These are phyloP conservation scores for Sphagnurus paluster DNA, from an alignment of 1,284 basidiomycete genomes.

Conservation along the genomic window DNA sequence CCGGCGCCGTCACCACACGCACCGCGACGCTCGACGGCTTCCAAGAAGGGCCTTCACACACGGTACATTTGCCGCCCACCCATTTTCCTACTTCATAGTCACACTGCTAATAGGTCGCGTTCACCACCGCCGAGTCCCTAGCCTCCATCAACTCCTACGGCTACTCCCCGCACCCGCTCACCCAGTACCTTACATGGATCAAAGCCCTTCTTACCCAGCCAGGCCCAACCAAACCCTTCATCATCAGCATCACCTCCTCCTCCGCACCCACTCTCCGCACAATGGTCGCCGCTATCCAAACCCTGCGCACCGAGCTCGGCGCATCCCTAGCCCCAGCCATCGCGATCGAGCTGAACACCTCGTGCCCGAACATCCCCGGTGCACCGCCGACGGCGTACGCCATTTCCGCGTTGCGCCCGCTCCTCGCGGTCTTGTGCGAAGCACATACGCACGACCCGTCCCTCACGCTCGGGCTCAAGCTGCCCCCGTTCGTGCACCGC, in stretches of 20 bases:
- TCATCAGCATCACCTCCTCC: constrained; percentile 73
- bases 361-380: constrained; percentile 74
- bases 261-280: constrained; percentile 44
- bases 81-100: neutral
- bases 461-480: constrained; percentile 75
- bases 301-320: constrained; percentile 46
- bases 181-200: constrained; percentile 64
- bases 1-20: constrained; percentile 76
- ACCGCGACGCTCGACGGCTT: constrained; percentile 72
- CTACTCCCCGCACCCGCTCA: constrained; percentile 74
- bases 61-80: constrained; percentile 36
- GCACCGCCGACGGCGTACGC: constrained; percentile 68
- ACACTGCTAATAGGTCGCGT: constrained; percentile 50
- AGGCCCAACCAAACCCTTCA: constrained; percentile 48
- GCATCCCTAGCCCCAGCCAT: constrained; percentile 36
- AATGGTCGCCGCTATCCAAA: constrained; percentile 61
- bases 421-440: constrained; percentile 55
- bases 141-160: constrained; percentile 78
- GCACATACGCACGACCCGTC: constrained; percentile 48
- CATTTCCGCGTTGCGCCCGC: constrained; percentile 39
- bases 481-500: constrained; percentile 73
- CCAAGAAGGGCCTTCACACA: constrained; percentile 58
- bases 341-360: constrained; percentile 77
- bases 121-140: constrained; percentile 49
- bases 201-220: constrained; percentile 44